Percentiles rank a stretch among this genome's conserved stretches.
Conservation (phyloP, 1,284 basidiomycete species). For the Gomphus bonarii region DNA sequence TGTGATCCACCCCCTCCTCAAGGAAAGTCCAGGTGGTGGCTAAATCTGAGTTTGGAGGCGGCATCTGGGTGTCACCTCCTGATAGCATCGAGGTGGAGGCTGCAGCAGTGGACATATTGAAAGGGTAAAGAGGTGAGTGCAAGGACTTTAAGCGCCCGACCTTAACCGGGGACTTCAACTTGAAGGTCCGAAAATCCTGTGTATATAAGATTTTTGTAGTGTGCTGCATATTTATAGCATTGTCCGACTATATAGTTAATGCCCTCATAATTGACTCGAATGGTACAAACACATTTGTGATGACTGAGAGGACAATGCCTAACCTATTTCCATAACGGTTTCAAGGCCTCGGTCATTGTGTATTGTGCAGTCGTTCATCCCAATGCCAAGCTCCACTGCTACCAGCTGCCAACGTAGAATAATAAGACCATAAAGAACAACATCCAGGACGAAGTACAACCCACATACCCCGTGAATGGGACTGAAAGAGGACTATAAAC, state of each 20-base stretch:
- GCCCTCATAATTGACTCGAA: neutral
- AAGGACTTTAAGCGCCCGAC: neutral
- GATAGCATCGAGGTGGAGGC: neutral
- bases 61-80: slow-evolving; percentile 32
- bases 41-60: slow-evolving; percentile 58
- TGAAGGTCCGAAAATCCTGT: neutral
- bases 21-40: slow-evolving; percentile 86
- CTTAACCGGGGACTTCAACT: neutral
- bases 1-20: slow-evolving; percentile 83
- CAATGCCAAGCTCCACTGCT: neutral
- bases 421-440: neutral
- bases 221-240: too few species aligned
- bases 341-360: neutral
- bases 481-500: neutral
- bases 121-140: neutral
- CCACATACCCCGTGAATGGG: neutral
- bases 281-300: neutral
- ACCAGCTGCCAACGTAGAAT: neutral
- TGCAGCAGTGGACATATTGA: slow-evolving; percentile 1
- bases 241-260: too few species aligned
- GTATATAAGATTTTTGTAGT: neutral
- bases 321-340: neutral
- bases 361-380: neutral
- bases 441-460: neutral
- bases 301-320: neutral